phyloP scores from a whole-genome alignment of 2,329 filamentous ascomycete genomes.

The Diatrype stigma region DNA sequence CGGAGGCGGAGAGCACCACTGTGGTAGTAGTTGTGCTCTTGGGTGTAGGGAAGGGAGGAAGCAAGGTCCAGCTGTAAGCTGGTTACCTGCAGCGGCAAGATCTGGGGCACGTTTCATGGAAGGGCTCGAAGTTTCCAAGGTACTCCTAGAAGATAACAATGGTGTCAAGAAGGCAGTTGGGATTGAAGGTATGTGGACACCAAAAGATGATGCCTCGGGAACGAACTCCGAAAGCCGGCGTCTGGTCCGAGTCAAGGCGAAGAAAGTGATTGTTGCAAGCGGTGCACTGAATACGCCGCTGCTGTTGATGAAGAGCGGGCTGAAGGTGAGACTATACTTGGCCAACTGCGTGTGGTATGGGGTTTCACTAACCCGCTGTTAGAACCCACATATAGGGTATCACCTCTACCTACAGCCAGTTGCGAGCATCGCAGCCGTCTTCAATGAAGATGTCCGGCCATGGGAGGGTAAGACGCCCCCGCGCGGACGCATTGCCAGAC shows the following conservation, averaged over 20 bases:
- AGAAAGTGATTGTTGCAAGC: conserved; percentile 68
- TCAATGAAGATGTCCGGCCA: conserved; percentile 61
- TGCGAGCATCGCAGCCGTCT: conserved; percentile 52
- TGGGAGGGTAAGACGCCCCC: conserved; percentile 48
- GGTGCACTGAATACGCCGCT: conserved; percentile 74
- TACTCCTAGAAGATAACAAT: conserved; percentile 46
- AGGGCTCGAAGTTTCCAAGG: conserved; percentile 55
- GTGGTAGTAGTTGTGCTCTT: conserved; percentile 47
- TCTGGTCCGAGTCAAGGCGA: conserved; percentile 58
- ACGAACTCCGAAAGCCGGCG: conserved; percentile 53
- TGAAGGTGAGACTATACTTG: conserved; percentile 48
- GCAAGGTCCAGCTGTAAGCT: conserved; percentile 65
- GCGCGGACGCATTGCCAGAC: too few relatives aligned
- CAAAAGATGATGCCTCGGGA: conserved; percentile 53
- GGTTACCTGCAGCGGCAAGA: conserved; percentile 61
- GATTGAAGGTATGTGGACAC: conserved; percentile 33
- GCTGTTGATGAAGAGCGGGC: conserved; percentile 68
- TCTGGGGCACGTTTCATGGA: conserved; percentile 66
- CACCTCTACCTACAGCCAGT: conserved; percentile 80
- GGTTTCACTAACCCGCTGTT: conserved; percentile 5
- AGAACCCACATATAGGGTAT: conserved; percentile 73
- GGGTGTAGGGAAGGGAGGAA: conserved; percentile 54
- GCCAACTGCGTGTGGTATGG: not conserved
- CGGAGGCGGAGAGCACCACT: conserved; percentile 52
- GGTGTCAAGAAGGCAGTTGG: conserved; percentile 25